phyloP scores from a whole-genome alignment of 495 filamentous ascomycete species.

The Penicillium malachiteum region DNA sequence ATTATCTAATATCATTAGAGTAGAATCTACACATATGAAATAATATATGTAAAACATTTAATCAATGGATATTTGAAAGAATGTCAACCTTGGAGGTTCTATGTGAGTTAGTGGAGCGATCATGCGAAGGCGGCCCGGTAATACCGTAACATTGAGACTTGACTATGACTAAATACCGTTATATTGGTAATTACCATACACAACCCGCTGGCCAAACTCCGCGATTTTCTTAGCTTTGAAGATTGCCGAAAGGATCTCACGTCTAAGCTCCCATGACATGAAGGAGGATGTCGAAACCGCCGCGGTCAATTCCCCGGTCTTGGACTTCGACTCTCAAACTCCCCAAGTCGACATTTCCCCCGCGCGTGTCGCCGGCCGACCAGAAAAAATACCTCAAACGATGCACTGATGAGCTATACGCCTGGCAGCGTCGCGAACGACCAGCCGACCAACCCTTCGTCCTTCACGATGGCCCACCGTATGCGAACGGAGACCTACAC shows the following conservation, averaged over 20 bases:
- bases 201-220: background rate
- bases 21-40: too few species aligned
- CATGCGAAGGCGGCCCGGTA: too few species aligned
- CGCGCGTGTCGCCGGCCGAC: slow-evolving; percentile 49
- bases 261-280: slow-evolving; percentile 22
- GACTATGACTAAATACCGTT: background rate
- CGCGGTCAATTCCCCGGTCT: slow-evolving; percentile 48
- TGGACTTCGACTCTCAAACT: slow-evolving; percentile 62
- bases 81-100: background rate
- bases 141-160: background rate
- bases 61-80: too few species aligned
- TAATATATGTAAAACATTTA: too few species aligned
- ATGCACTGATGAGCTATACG: slow-evolving; percentile 87
- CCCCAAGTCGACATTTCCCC: slow-evolving; percentile 59
- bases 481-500: slow-evolving; percentile 93
- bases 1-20: too few species aligned
- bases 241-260: slow-evolving; percentile 5
- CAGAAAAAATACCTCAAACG: slow-evolving; percentile 64
- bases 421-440: slow-evolving; percentile 72
- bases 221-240: background rate
- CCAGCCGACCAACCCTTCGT: slow-evolving; percentile 64
- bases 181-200: background rate
- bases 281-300: slow-evolving; percentile 49
- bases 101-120: too few species aligned
- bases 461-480: slow-evolving; percentile 95